Evolutionary conservation across 1,139 yeast genomes (phyloP).

Genomic region (Kodamaea derodonti): DNA sequence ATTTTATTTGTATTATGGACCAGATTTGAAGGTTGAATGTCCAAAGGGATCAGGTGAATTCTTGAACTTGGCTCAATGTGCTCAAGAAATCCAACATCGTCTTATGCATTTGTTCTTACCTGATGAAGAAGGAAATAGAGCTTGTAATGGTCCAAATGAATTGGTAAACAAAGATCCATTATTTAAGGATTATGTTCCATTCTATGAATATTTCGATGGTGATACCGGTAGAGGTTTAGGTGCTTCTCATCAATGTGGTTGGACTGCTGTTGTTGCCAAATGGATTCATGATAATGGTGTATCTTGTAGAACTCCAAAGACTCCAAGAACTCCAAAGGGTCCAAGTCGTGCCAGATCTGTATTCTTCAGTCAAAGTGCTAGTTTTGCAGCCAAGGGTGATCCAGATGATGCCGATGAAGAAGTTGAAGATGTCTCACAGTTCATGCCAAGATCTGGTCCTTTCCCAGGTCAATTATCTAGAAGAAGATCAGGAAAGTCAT

Average conservation of each 20-base stretch:
- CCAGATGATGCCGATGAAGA: constrained; percentile 18
- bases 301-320: constrained; percentile 51
- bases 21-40: constrained; percentile 81
- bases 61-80: constrained; percentile 85
- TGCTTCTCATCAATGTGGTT: constrained; percentile 94
- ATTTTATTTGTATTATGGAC: constrained; percentile 87
- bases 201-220: constrained; percentile 90
- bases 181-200: constrained; percentile 75
- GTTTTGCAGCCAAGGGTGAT: constrained; percentile 1
- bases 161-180: constrained; percentile 65
- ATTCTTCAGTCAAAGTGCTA: constrained; percentile 1
- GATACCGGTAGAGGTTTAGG: constrained; percentile 96
- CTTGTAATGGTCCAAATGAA: constrained; percentile 71
- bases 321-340: constrained; percentile 44
- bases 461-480: constrained; percentile 55
- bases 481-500: constrained; percentile 69
- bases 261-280: constrained; percentile 94
- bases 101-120: constrained; percentile 76
- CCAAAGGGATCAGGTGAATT: constrained; percentile 84
- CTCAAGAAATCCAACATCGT: constrained; percentile 88
- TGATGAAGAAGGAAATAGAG: constrained; percentile 67
- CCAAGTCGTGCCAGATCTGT: constrained; percentile 4
- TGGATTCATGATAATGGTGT: constrained; percentile 91
- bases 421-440: constrained; percentile 33
- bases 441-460: constrained; percentile 45